Evolutionary conservation across 306 rosid species (phyloP).

Genomic region (Nissolia schottii): DNA sequence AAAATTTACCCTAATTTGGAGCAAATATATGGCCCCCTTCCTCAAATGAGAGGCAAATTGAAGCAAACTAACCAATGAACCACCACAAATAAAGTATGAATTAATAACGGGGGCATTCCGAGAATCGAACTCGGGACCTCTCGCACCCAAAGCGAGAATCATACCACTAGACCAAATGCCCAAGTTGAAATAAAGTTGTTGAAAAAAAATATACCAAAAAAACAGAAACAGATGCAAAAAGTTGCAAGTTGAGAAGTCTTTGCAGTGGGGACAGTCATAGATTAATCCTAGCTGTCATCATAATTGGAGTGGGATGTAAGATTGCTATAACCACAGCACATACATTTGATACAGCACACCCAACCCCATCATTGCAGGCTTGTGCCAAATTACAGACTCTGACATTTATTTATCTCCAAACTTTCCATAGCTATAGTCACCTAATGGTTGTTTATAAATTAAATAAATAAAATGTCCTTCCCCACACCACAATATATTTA

Average conservation of each 20-base stretch:
- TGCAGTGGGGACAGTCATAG: constrained; percentile 15
- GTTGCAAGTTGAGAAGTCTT: neutral
- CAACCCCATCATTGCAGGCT: constrained; percentile 25
- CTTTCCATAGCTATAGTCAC: neutral
- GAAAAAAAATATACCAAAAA: neutral
- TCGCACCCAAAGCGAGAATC: constrained; percentile 39
- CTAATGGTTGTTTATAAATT: neutral
- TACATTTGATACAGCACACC: constrained; percentile 17
- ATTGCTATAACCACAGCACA: constrained; percentile 15
- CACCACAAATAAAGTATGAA: no score
- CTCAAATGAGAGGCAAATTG: no score
- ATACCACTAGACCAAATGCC: constrained; percentile 33
- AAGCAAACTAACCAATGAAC: neutral
- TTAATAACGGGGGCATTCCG: constrained; percentile 42
- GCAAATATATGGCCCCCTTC: no score
- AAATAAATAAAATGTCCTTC: neutral
- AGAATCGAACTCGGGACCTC: constrained; percentile 42
- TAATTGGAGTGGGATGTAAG: constrained; percentile 24
- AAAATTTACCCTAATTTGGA: no score
- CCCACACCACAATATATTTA: neutral
- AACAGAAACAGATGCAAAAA: neutral
- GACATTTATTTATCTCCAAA: constrained; percentile 2
- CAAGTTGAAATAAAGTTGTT: no score
- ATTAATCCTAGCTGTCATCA: constrained; percentile 33
- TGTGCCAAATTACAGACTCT: neutral